Conservation (phyloP, 1,284 basidiomycete genomes). For the Leccinum pachyderme region DNA sequence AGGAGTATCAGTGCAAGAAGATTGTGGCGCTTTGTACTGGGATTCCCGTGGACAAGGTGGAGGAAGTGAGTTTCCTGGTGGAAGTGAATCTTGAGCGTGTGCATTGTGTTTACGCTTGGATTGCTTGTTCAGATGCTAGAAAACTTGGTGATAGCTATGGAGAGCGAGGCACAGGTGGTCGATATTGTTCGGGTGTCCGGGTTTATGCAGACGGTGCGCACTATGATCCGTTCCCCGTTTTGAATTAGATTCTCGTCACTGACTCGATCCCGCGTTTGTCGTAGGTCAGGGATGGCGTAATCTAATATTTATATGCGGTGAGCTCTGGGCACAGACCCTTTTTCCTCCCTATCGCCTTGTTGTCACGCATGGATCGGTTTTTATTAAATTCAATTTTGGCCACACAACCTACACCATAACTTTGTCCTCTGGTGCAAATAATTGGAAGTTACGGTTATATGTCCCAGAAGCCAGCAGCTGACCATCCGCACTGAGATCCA, state of each 20-base stretch:
- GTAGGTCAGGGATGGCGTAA: constrained; percentile 68
- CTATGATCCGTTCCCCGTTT: constrained; percentile 12
- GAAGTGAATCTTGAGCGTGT: constrained; percentile 15
- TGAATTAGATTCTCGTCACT: constrained; percentile 15
- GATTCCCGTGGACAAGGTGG: constrained; percentile 84
- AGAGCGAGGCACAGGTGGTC: constrained; percentile 82
- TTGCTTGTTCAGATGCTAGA: constrained; percentile 70
- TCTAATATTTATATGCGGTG: constrained; percentile 39
- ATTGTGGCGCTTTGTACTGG: constrained; percentile 90
- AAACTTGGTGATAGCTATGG: constrained; percentile 83
- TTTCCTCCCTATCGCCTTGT: constrained; percentile 11
- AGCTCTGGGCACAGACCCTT: constrained; percentile 6
- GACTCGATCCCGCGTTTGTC: constrained; percentile 18
- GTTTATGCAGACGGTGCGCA: constrained; percentile 79
- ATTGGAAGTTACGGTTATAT: constrained; percentile 91
- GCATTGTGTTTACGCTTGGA: constrained; percentile 21
- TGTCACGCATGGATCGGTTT: constrained; percentile 14
- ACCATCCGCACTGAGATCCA: constrained; percentile 84
- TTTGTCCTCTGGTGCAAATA: constrained; percentile 72
- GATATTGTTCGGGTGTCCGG: constrained; percentile 86
- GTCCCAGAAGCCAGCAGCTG: constrained; percentile 87
- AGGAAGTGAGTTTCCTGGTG: constrained; percentile 63
- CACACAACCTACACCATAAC: constrained; percentile 30
- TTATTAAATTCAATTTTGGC: constrained; percentile 26
- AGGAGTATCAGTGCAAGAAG: constrained; percentile 87